These are phyloP conservation scores for Geosmithia putterillii DNA, from an alignment of 2,329 filamentous ascomycete species.

Conservation along the genomic window DNA sequence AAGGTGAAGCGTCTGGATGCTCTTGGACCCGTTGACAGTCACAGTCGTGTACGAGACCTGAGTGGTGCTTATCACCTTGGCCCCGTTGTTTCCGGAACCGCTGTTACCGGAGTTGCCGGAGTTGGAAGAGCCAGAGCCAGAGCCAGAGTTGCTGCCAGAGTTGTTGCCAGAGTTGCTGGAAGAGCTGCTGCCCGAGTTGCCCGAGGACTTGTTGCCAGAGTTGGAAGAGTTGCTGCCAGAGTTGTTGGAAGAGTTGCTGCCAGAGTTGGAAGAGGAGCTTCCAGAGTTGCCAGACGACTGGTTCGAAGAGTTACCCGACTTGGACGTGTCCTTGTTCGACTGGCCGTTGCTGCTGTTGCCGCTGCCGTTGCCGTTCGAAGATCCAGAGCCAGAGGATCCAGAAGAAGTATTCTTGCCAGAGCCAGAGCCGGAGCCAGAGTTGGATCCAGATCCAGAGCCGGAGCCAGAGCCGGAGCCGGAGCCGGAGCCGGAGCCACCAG, in stretches of 20 bases:
- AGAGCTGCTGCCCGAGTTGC: background rate
- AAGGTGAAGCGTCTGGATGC: background rate
- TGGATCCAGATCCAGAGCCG: background rate
- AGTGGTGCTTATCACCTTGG: constrained; percentile 7
- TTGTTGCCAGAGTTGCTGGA: background rate
- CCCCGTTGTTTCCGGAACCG: too few relatives aligned
- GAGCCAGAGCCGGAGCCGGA: background rate
- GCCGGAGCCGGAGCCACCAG: background rate
- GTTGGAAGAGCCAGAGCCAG: too few relatives aligned
- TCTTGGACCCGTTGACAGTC: background rate
- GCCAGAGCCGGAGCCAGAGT: background rate
- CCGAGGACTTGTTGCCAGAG: background rate
- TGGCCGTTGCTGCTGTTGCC: background rate
- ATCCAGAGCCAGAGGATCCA: background rate
- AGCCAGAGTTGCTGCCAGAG: constrained; percentile 2
- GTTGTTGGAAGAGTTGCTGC: background rate
- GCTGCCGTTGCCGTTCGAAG: background rate
- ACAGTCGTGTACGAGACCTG: background rate
- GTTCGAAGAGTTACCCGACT: background rate
- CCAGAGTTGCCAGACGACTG: too few relatives aligned
- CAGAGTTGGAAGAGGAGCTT: background rate
- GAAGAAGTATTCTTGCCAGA: background rate
- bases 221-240: too few relatives aligned
- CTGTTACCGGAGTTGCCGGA: too few relatives aligned
- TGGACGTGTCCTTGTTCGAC: background rate